Evolutionary conservation across 2,329 filamentous ascomycete genomes (phyloP).

Genomic region (Myriosclerotinia duriaeana): DNA sequence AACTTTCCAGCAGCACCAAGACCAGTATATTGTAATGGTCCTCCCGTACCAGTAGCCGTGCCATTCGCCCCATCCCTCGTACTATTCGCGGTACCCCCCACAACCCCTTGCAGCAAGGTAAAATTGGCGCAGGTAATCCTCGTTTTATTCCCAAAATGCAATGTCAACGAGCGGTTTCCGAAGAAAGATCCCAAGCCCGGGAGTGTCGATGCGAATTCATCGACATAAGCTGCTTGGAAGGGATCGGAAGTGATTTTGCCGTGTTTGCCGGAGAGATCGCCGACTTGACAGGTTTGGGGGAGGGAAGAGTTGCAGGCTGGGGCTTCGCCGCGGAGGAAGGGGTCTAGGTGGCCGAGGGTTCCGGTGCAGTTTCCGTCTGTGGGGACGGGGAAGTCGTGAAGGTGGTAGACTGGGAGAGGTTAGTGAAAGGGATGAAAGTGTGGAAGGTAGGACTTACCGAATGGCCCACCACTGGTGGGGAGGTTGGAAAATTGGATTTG

Average conservation of each 20-base stretch:
- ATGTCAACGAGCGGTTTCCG: constrained; percentile 62
- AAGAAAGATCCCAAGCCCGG: constrained; percentile 57
- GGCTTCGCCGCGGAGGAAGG: constrained; percentile 58
- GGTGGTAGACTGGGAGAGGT: constrained; percentile 60
- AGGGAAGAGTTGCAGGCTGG: constrained; percentile 57
- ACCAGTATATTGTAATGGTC: constrained; percentile 3
- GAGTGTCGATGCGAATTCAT: constrained; percentile 57
- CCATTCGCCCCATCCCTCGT: constrained; percentile 4
- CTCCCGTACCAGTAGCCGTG: constrained; percentile 11
- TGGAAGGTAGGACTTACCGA: constrained; percentile 50
- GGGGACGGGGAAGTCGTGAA: constrained; percentile 66
- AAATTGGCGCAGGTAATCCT: constrained; percentile 67
- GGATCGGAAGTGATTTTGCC: constrained; percentile 57
- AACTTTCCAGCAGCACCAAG: constrained; percentile 14
- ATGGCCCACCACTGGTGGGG: constrained; percentile 57
- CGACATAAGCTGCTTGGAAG: constrained; percentile 53
- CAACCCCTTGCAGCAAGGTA: constrained; percentile 26
- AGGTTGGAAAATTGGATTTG: constrained; percentile 58
- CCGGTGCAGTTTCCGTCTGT: constrained; percentile 68
- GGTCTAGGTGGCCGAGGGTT: constrained; percentile 69
- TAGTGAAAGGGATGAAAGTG: constrained; percentile 7
- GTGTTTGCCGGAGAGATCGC: constrained; percentile 74
- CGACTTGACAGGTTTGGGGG: constrained; percentile 69
- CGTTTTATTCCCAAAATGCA: constrained; percentile 64
- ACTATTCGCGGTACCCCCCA: neutral